phyloP scores from a whole-genome alignment of 129 eudicot genomes.

The Tagetes erecta region DNA sequence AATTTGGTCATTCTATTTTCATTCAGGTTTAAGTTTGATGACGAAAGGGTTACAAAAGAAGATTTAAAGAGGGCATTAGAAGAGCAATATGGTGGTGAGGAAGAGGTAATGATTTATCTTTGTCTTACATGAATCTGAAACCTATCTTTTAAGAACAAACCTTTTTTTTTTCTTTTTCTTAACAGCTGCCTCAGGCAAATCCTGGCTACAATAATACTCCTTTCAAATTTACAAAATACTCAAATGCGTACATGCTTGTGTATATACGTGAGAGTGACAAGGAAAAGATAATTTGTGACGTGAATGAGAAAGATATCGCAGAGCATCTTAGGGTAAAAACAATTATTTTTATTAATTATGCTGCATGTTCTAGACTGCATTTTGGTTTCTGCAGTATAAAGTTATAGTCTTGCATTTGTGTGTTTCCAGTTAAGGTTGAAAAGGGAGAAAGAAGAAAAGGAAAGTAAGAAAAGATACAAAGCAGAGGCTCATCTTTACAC shows the following conservation, averaged over 20 bases:
- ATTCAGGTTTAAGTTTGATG: conserved; percentile 88
- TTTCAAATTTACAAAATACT: conserved; percentile 84
- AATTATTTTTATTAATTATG: neutral
- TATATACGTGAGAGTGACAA: conserved; percentile 93
- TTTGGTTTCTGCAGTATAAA: conserved; percentile 19
- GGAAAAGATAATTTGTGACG: conserved; percentile 87
- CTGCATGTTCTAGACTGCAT: conserved; percentile 12
- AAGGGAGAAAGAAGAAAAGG: conserved; percentile 92
- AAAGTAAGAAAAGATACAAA: conserved; percentile 79
- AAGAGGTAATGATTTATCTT: conserved; percentile 60
- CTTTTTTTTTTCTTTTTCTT: conserved; percentile 21
- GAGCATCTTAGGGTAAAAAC: conserved; percentile 77
- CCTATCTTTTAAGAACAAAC: neutral
- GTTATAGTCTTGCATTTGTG: conserved; percentile 7
- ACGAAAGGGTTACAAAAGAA: conserved; percentile 94
- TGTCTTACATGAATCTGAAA: conserved; percentile 5
- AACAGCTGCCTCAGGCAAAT: conserved; percentile 89
- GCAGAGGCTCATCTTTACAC: conserved; percentile 95
- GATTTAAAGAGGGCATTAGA: conserved; percentile 82
- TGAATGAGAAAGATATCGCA: conserved; percentile 92
- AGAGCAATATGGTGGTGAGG: conserved; percentile 98
- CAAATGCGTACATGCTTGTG: conserved; percentile 98
- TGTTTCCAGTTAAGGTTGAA: conserved; percentile 75
- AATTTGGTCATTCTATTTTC: conserved; percentile 17
- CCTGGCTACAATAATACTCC: conserved; percentile 86